phyloP scores from a whole-genome alignment of 768 basidiomycete species.

The Xerocomus brunneocitrinus region DNA sequence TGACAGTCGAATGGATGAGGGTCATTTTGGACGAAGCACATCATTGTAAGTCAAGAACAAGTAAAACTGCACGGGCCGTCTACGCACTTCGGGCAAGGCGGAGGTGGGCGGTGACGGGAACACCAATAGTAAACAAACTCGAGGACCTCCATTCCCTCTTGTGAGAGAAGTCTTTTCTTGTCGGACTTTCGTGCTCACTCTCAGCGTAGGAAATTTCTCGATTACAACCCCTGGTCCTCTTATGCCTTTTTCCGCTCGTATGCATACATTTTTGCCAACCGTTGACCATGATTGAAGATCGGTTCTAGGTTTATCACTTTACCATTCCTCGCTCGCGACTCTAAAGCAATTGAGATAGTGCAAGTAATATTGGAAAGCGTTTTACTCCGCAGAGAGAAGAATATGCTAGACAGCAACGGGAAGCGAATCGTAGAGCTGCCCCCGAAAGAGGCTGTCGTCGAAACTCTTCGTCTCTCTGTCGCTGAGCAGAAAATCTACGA shows the following conservation, averaged over 20 bases:
- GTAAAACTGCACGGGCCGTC: conserved; percentile 84
- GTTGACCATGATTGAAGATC: conserved; percentile 1
- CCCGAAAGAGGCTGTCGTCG: conserved; percentile 71
- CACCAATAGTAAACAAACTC: conserved; percentile 91
- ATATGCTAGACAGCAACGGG: conserved; percentile 83
- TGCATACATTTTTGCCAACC: conserved; percentile 20
- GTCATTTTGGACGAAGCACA: conserved; percentile 93
- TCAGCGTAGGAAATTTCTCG: conserved; percentile 62
- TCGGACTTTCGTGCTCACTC: conserved; percentile 27
- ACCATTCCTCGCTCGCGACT: conserved; percentile 87
- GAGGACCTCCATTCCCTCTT: conserved; percentile 90
- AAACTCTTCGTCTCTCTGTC: conserved; percentile 74
- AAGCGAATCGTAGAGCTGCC: conserved; percentile 87
- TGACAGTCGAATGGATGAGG: conserved; percentile 71
- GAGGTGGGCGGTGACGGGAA: conserved; percentile 92
- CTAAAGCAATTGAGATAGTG: conserved; percentile 91
- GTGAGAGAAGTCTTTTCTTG: conserved; percentile 45
- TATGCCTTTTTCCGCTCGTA: conserved; percentile 88
- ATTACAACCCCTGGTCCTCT: conserved; percentile 77
- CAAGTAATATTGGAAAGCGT: conserved; percentile 91
- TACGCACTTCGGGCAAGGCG: conserved; percentile 76
- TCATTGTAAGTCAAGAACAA: conserved; percentile 84
- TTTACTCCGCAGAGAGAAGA: conserved; percentile 87
- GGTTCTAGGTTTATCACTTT: conserved; percentile 74
- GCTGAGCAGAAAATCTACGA: conserved; percentile 87